Evolutionary conservation across 805 yeast genomes (phyloP).

Genomic region (Hanseniaspora nectarophila): DNA sequence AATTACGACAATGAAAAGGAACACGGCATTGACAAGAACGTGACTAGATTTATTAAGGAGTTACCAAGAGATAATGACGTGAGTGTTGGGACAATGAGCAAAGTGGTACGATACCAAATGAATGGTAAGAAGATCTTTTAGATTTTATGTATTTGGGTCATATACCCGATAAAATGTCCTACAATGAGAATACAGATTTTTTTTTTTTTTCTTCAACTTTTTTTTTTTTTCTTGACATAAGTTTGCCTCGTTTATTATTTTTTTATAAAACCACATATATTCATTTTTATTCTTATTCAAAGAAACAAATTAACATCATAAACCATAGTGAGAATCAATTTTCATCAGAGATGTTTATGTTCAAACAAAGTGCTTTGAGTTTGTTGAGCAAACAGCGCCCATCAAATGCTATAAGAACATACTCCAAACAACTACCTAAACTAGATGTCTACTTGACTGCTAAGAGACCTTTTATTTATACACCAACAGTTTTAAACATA

Average conservation of each 20-base stretch:
- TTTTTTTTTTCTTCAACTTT: no score
- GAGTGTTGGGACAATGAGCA: not conserved
- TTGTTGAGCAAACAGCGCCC: not conserved
- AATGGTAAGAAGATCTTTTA: slow-evolving; percentile 13
- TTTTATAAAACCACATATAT: no score
- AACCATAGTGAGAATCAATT: no score
- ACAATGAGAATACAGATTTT: no score
- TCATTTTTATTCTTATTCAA: no score
- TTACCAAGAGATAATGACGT: not conserved
- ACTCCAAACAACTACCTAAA: not conserved
- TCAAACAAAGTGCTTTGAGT: not conserved
- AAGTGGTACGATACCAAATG: slow-evolving; percentile 7
- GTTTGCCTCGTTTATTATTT: no score
- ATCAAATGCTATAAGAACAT: not conserved
- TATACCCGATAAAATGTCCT: no score
- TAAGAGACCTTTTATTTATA: not conserved
- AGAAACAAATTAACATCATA: no score
- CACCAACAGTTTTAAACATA: not conserved
- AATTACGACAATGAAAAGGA: not conserved
- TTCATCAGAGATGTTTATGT: not conserved
- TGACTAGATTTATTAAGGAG: slow-evolving; percentile 8
- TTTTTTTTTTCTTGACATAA: no score
- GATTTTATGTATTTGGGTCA: no score
- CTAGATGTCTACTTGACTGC: not conserved
- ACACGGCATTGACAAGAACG: not conserved